Conservation (phyloP, 306 rosid species). For the Ceratonia siliqua region DNA sequence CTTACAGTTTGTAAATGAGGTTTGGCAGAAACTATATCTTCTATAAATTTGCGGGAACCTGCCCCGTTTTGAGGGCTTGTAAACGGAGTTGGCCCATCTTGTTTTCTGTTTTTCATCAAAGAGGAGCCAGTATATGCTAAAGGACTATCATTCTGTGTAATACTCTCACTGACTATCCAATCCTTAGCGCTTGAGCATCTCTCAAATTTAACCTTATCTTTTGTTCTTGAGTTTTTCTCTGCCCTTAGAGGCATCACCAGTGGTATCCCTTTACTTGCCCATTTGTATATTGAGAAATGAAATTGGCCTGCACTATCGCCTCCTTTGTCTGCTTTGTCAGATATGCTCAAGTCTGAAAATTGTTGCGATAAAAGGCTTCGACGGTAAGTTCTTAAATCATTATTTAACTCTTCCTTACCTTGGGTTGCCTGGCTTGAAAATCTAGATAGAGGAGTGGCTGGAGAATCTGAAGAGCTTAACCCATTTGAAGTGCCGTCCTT, state of each 20-base stretch:
- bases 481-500: constrained; percentile 44
- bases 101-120: constrained; percentile 28
- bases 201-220: constrained; percentile 41
- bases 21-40: constrained; percentile 35
- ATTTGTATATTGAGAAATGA: constrained; percentile 94
- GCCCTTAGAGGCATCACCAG: constrained; percentile 61
- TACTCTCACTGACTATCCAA: constrained; percentile 32
- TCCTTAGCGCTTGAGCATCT: constrained; percentile 50
- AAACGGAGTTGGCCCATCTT: constrained; percentile 39
- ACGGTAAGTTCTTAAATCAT: constrained; percentile 34
- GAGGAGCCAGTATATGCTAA: constrained; percentile 29
- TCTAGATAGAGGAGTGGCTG: constrained; percentile 51
- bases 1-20: constrained; percentile 37
- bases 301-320: constrained; percentile 47
- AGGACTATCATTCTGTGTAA: constrained; percentile 35
- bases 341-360: constrained; percentile 26
- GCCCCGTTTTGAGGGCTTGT: constrained; percentile 24
- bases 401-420: constrained; percentile 43
- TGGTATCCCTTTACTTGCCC: constrained; percentile 91
- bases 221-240: constrained; percentile 51
- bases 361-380: constrained; percentile 50
- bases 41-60: constrained; percentile 31
- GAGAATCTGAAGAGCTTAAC: constrained; percentile 43
- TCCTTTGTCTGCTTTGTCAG: constrained; percentile 46
- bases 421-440: constrained; percentile 49